A percentile compares a stretch with the other conserved stretches of the same genome.
phyloP scores from a whole-genome alignment of 2,329 filamentous ascomycete species.

The Fusarium haematococcum region DNA sequence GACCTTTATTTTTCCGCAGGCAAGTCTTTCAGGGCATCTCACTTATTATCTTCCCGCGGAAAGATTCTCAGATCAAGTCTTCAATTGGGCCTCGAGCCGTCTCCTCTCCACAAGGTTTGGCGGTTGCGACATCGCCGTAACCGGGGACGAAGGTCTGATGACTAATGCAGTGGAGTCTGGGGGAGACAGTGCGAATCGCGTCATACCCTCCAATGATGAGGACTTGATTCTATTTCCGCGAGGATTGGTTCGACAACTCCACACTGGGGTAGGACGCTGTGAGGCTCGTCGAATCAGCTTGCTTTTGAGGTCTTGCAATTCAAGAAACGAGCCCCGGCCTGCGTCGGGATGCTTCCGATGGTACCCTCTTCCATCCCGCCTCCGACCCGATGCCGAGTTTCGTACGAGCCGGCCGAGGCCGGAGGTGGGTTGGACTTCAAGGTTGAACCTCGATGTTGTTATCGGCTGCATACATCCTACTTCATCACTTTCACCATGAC shows the following conservation, averaged over 20 bases:
- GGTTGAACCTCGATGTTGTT: not conserved
- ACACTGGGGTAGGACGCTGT: not conserved
- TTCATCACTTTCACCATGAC: not conserved
- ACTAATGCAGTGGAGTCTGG: constrained; percentile 38
- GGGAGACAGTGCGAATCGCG: constrained; percentile 26
- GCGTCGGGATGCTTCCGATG: constrained; percentile 15
- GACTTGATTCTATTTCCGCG: constrained; percentile 18
- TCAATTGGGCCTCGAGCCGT: constrained; percentile 4
- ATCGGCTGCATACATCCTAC: not conserved
- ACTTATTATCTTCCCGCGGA: constrained; percentile 3
- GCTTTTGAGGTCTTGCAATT: not conserved
- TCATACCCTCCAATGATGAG: constrained; percentile 43
- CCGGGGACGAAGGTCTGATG: constrained; percentile 29
- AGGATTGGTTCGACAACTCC: constrained; percentile 37
- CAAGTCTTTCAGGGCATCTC: not conserved
- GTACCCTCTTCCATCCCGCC: constrained; percentile 3
- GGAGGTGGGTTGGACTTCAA: constrained; percentile 3
- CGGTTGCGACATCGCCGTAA: constrained; percentile 43
- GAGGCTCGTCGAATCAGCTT: not conserved
- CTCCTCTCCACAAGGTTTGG: constrained; percentile 6
- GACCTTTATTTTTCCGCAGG: not conserved
- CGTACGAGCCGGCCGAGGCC: constrained; percentile 4
- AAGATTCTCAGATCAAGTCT: constrained; percentile 9
- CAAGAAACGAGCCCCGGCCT: not conserved
- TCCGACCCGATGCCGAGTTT: not conserved